Conservation (phyloP, 2,329 filamentous ascomycete genomes). For the Tetracladium maxilliforme region DNA sequence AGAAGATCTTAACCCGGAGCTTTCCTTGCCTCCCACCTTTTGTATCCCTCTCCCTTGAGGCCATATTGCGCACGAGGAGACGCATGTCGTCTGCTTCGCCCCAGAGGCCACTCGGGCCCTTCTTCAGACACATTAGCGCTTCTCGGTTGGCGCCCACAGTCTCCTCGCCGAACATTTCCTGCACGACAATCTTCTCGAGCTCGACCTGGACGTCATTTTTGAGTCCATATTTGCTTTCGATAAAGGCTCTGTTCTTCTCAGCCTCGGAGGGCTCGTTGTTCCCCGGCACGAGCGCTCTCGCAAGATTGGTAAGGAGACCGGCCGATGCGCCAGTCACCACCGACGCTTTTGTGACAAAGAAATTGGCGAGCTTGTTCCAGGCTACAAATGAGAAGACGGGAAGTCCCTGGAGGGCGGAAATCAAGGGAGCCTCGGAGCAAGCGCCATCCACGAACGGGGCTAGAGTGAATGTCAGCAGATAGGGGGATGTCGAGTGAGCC, state of each 20-base stretch:
- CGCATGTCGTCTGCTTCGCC: background rate
- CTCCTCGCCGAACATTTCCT: constrained; percentile 10
- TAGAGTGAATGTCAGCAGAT: constrained; percentile 5
- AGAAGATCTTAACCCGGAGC: constrained; percentile 16
- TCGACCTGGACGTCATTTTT: constrained; percentile 4
- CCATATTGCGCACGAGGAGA: background rate
- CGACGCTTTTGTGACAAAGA: constrained; percentile 5
- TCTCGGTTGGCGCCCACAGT: constrained; percentile 13
- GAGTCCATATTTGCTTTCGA: constrained; percentile 8
- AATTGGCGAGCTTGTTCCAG: constrained; percentile 5
- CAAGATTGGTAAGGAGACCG: constrained; percentile 1
- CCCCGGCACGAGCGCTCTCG: constrained; percentile 1
- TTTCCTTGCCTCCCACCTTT: constrained; percentile 3
- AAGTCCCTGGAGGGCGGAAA: background rate
- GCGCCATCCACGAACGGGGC: constrained; percentile 1
- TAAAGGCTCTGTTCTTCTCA: constrained; percentile 4
- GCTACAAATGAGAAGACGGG: background rate
- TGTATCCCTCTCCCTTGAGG: constrained; percentile 1
- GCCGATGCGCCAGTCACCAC: too few relatives aligned
- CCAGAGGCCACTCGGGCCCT: constrained; percentile 6
- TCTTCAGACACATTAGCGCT: constrained; percentile 11
- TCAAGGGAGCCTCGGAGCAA: background rate
- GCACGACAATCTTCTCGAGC: constrained; percentile 5
- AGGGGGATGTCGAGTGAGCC: constrained; percentile 12
- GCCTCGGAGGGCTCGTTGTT: constrained; percentile 1